These are phyloP conservation scores for Apiotrichum montevideense DNA, from an alignment of 1,284 basidiomycete species.

Conservation along the genomic window DNA sequence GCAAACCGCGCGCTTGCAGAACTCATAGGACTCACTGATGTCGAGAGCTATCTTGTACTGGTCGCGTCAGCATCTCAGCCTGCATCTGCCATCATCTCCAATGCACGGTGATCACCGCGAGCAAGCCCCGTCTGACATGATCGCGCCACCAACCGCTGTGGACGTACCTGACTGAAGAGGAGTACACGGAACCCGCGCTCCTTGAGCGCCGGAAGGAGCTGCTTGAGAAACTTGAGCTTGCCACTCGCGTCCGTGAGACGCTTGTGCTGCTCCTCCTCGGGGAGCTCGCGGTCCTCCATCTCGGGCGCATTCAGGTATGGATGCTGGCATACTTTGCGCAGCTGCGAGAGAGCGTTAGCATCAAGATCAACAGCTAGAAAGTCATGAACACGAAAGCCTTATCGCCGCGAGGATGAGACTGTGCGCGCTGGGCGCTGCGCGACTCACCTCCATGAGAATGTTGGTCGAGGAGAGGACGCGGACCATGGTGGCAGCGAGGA, in stretches of 20 bases:
- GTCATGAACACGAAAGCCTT: too few species aligned
- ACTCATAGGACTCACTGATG: constrained; percentile 47
- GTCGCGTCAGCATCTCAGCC: constrained; percentile 11
- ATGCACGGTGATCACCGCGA: too few species aligned
- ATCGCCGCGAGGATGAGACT: too few species aligned
- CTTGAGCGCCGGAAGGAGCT: constrained; percentile 78
- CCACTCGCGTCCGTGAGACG: constrained; percentile 77
- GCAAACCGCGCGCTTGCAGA: too few species aligned
- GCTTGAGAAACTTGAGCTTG: constrained; percentile 78
- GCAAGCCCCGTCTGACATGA: background rate
- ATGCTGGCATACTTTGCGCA: constrained; percentile 59
- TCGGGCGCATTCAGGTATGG: constrained; percentile 79
- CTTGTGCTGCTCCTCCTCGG: constrained; percentile 61
- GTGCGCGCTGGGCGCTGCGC: too few species aligned
- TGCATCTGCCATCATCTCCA: background rate
- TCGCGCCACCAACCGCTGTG: background rate
- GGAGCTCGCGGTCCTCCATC: constrained; percentile 68
- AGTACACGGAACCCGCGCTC: constrained; percentile 88
- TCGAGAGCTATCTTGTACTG: constrained; percentile 89
- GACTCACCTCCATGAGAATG: constrained; percentile 43
- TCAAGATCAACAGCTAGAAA: too few species aligned
- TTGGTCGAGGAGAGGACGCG: constrained; percentile 13
- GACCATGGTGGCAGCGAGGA: background rate
- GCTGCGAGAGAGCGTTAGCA: constrained; percentile 13
- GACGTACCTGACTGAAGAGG: constrained; percentile 86